Base-by-base conservation (phyloP, 1,284 basidiomycete genomes). In the Ceratorhiza oryzae-sativae region DNA sequence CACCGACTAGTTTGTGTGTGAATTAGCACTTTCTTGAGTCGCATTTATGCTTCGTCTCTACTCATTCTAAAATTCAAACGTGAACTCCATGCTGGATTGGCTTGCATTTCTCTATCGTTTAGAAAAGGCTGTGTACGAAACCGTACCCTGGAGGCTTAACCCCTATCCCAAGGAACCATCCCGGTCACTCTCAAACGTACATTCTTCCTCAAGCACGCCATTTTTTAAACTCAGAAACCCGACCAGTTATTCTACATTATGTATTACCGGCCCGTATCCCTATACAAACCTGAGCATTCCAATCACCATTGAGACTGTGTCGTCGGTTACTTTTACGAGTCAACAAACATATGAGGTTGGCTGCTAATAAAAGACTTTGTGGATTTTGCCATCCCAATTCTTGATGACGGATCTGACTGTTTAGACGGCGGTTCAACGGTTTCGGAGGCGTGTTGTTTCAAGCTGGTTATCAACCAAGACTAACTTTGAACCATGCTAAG, bases 1-100 rank as follows among this genome's bases (percentile, higher is more conserved):
- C 36, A 58, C 55, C 23, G 55, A 20, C 23, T 39, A 25, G 34
- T 58, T 58, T 58, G 20, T 58, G 51, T 55, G 55, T 58, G 55
- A 58, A 58, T 58, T 58, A 58, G 55, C 39, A 58, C 39, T 15
- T 20, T 58, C 20, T 58, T 41, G 55, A 58, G 39, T 55, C 32
- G 10, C 15, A 58, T 41, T 12, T 51, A 51, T 51, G 49, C 23
- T 27, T 51, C 27, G n/a, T 23, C 46, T 48, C 49, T 51, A 8
- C 27, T n/a, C 49, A 12, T 30, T 27, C 27, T 51, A 27, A 10
- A 25, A 18, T 25, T 51, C 1, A 27, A 51, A 49, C 9, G 20
- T 49, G 18, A 18, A 4, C 42, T 3, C 10, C 42, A 8, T 45
- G n/a, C n/a, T n/a, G n/a, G n/a, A n/a, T n/a, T n/a, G n/a, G n/a